phyloP scores from a whole-genome alignment of 148 eudicot species.

The Rhododendron molle region DNA sequence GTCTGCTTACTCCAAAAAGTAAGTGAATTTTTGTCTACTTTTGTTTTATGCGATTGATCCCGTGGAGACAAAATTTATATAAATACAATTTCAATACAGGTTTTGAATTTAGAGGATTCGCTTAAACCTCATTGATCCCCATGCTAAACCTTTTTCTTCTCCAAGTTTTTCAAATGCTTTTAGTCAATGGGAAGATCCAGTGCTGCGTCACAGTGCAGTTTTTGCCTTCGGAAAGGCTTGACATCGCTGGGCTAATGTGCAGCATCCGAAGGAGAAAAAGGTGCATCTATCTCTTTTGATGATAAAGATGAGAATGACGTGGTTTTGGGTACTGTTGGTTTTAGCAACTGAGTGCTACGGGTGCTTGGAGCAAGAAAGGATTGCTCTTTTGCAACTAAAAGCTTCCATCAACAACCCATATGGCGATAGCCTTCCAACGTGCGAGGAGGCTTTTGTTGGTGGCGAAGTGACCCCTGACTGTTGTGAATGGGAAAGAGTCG shows the following conservation, averaged over 20 bases:
- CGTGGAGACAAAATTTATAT: no score
- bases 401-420: background rate
- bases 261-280: background rate
- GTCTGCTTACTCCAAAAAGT: no score
- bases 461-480: background rate
- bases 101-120: no score
- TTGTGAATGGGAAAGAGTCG: background rate
- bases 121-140: no score
- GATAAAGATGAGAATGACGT: background rate
- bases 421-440: background rate
- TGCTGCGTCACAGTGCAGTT: background rate
- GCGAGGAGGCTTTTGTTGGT: background rate
- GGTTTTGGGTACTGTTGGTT: background rate
- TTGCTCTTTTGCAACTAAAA: constrained; percentile 1
- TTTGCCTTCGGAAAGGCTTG: background rate
- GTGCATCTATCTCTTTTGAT: background rate
- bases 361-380: constrained; percentile 1
- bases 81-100: no score
- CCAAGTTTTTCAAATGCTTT: no score
- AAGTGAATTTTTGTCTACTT: no score
- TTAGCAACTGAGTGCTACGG: background rate
- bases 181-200: no score
- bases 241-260: background rate
- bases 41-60: no score
- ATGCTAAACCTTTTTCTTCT: no score